Base-by-base conservation (phyloP, 2,329 filamentous ascomycete species). In the Hymenoscyphus albidus region DNA sequence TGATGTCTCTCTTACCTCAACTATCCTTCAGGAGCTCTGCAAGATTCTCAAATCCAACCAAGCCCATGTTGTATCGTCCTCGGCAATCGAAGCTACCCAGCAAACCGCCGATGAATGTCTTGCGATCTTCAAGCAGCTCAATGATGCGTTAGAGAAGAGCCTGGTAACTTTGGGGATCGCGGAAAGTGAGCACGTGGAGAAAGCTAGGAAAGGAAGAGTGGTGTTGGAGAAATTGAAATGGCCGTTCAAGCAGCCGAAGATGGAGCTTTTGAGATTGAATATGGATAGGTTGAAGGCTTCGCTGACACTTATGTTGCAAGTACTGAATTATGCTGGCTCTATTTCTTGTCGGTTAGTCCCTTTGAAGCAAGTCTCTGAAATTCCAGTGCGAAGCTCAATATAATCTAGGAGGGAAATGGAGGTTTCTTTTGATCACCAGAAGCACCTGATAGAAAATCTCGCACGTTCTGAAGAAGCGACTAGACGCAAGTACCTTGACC, bases 1-100 rank as follows among this genome's bases (percentile, higher is more conserved):
- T 27, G 66, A 67, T 44, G 66, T 65, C 7, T 67, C 66, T 2
- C 62, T 67, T n/a, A 65, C 66, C 7, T 67, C 66, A 2, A 67
- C 64, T 1, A 64, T 67, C 2, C 32, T 67, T 2, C 57, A 62
- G 39, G 63, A 67, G 38, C 61, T 67, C 1, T 65, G 63, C 44
- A 31, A 54, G 6, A 65, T 64, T 31, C 62, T 67, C 18, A 57
- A 67, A 12, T 44, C 59, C 2, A 64, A 67, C 35, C 59, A 65
- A 42, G 32, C 44, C 4, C 64, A 56, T 40, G 55, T 67, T 22
- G 63, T 64, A 1, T 65, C 64, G 42, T 44, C 56, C 3, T 61
- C 39, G 12, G 66, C 66, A 3, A 51, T 67, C 10, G 40, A 58
- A 35, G 66, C 62, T 10, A 67, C 66, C 7, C 42, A 61, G 12